phyloP scores from a whole-genome alignment of 2,329 filamentous ascomycete species.

The Diaporthe velutina region DNA sequence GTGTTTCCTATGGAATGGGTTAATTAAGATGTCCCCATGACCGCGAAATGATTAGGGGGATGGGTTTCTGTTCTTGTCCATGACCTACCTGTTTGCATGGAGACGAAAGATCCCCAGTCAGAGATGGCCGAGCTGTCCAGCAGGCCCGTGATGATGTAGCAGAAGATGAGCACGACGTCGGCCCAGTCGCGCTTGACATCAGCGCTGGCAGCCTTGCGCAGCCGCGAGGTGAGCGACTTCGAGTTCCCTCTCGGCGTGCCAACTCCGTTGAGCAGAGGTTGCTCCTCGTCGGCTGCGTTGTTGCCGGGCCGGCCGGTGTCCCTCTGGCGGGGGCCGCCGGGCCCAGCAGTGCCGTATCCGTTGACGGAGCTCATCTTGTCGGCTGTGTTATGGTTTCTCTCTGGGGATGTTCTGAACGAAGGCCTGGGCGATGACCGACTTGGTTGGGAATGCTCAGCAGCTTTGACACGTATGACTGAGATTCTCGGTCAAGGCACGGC shows the following conservation, averaged over 20 bases:
- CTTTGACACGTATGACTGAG: not conserved
- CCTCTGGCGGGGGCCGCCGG: slow-evolving; percentile 3
- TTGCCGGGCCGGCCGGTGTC: slow-evolving; percentile 32
- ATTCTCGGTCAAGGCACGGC: slow-evolving; percentile 5
- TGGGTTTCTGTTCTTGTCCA: not conserved
- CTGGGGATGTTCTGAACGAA: not conserved
- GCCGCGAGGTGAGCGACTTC: slow-evolving; percentile 43
- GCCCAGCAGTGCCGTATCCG: slow-evolving; percentile 35
- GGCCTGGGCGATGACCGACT: not conserved
- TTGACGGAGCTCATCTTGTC: slow-evolving; percentile 33
- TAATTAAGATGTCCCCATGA: not conserved
- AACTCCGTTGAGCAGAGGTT: slow-evolving; percentile 50
- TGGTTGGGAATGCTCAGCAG: not conserved
- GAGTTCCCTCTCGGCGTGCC: slow-evolving; percentile 39
- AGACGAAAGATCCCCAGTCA: slow-evolving; percentile 84
- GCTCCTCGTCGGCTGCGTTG: slow-evolving; percentile 46
- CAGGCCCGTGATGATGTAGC: slow-evolving; percentile 83
- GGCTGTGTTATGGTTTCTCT: not conserved
- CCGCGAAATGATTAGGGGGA: no score
- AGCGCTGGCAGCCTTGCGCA: slow-evolving; percentile 51
- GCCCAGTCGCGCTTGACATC: slow-evolving; percentile 73
- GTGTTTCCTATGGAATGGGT: slow-evolving; percentile 71
- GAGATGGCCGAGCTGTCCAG: slow-evolving; percentile 82
- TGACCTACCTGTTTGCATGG: slow-evolving; percentile 80
- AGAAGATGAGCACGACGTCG: slow-evolving; percentile 77